phyloP scores from a whole-genome alignment of 1,284 basidiomycete species.

The Tilletia horrida region DNA sequence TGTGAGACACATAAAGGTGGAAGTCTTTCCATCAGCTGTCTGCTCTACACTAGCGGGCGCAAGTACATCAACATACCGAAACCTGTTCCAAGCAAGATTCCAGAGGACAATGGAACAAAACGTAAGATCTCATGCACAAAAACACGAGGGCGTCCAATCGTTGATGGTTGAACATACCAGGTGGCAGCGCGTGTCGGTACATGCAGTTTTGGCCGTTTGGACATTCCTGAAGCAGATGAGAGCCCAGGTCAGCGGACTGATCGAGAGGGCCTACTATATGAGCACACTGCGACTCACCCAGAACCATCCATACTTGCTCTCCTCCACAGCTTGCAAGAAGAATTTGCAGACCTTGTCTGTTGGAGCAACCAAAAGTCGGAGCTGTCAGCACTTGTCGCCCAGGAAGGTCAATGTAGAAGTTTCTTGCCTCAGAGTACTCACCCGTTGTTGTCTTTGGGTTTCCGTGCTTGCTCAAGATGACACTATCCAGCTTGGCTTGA shows the following conservation, averaged over 20 bases:
- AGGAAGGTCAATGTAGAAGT: not conserved
- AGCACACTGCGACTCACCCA: slow-evolving; percentile 62
- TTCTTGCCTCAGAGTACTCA: slow-evolving; percentile 49
- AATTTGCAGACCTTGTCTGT: slow-evolving; percentile 86
- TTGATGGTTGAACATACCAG: slow-evolving; percentile 67
- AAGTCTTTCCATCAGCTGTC: no score
- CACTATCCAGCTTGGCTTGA: slow-evolving; percentile 81
- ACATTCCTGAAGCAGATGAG: slow-evolving; percentile 63
- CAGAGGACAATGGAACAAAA: slow-evolving; percentile 45
- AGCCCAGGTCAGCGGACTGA: slow-evolving; percentile 57
- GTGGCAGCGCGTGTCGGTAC: slow-evolving; percentile 91
- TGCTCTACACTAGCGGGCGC: no score
- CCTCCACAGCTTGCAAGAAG: slow-evolving; percentile 95
- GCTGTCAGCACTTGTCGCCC: slow-evolving; percentile 22
- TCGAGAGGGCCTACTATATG: not conserved
- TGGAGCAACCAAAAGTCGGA: slow-evolving; percentile 19
- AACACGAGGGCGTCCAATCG: not conserved
- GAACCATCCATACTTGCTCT: slow-evolving; percentile 86
- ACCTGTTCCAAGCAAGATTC: slow-evolving; percentile 4
- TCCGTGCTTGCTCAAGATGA: slow-evolving; percentile 81
- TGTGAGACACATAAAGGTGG: not conserved
- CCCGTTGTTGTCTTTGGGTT: slow-evolving; percentile 83
- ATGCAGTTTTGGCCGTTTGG: slow-evolving; percentile 71
- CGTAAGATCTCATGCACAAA: not conserved
- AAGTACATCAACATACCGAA: slow-evolving; percentile 15